Conservation (phyloP, 345 rosid genomes). For the Capsella bursapastoris region DNA sequence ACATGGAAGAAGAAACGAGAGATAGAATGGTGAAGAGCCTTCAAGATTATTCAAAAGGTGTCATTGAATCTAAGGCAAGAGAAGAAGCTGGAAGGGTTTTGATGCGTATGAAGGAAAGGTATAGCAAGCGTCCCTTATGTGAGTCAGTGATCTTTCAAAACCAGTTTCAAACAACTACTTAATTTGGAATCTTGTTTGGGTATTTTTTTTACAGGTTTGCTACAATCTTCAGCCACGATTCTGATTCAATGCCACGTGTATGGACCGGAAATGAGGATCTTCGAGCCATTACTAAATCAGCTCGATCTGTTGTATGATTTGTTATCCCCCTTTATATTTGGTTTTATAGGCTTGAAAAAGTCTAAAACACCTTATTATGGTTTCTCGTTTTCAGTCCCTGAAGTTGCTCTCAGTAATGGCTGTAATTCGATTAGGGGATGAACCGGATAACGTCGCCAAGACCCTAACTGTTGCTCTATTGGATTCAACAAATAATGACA, state of each 20-base stretch:
- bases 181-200: background rate
- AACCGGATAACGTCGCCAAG: conserved; percentile 64
- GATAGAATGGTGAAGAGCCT: conserved; percentile 62
- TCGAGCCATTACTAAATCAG: conserved; percentile 85
- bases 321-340: background rate
- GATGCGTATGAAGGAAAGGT: conserved; percentile 94
- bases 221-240: conserved; percentile 77
- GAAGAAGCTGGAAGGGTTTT: conserved; percentile 86
- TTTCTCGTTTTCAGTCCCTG: conserved; percentile 64
- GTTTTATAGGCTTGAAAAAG: background rate
- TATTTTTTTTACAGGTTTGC: conserved; percentile 63
- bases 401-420: conserved; percentile 86
- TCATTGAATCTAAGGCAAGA: conserved; percentile 81
- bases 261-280: conserved; percentile 98
- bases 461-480: conserved; percentile 60
- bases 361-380: background rate
- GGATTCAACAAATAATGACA: conserved; percentile 51
- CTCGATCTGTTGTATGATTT: conserved; percentile 74
- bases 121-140: conserved; percentile 22
- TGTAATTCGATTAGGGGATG: conserved; percentile 73
- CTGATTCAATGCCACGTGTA: conserved; percentile 96
- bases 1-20: conserved; percentile 64
- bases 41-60: conserved; percentile 63
- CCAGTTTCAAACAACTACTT: conserved; percentile 17
- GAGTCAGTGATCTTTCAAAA: conserved; percentile 23